Evolutionary conservation across 306 rosid genomes (phyloP), one percentile per base, ranked within the genome.

Genomic region (Quercus gilva): DNA sequence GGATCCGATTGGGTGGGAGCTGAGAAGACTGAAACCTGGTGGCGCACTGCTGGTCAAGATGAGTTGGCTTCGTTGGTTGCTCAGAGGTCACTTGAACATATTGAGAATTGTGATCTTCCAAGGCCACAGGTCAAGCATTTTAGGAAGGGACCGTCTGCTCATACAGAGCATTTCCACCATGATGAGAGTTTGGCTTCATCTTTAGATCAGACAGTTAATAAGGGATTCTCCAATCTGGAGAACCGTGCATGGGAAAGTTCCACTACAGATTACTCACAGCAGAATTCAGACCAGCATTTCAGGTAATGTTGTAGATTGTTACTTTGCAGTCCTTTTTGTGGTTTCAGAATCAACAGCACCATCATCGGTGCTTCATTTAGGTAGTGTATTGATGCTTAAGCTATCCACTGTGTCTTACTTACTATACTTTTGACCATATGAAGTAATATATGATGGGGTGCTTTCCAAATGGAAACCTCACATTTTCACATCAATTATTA

Each of bases 31-130:
- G 90, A 83, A 67, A 92, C 92, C 5, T 92, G 98, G 94, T 94
- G 98, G 98, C 92, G 89, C 43, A 84, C 81, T 65, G 87, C 93
- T 51, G 88, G 92, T 75, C 88, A 86, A 83, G 94, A 92, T 73
- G 98, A 89, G 79, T 87, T 94, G 85, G 94, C 94, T 64, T 88
- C 89, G 81, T 86, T 92, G 75, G 97, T 94, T 85, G 94, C 98
- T 79, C 89, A 75, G 79, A 94, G 86, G 73, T 94, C 98, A 26
- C 90, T 87, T 63, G 94, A 86, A 81, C 78, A 80, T 82, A 53
- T 92, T 59, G 92, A 89, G 80, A 94, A 94, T 82, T 94, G 98
- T 79, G 98, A 94, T 85, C 98, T 94, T 81, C 97, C 98, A 73
- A 85, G 72, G 23, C 96, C 97, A 0, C 96, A 79, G 76, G 72